Conservation (phyloP, 129 eudicot genomes). For the Lactuca saligna region DNA sequence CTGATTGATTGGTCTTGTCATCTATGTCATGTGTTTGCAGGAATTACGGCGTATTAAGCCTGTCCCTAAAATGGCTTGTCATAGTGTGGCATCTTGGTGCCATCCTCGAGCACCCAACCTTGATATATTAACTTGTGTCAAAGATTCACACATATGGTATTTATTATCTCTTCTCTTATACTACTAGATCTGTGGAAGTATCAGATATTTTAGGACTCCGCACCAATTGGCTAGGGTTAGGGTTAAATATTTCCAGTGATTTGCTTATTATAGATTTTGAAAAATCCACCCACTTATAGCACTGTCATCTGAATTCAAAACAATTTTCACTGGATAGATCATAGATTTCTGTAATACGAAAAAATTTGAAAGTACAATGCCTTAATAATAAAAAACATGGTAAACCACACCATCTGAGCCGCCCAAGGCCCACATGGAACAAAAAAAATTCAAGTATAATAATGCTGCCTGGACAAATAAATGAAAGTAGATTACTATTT, state of each 20-base stretch:
- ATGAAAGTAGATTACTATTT: neutral
- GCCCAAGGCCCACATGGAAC: too few relatives aligned
- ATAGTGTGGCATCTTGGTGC: constrained; percentile 99
- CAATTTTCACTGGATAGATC: neutral
- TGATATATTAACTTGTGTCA: constrained; percentile 95
- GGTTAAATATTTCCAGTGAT: too few relatives aligned
- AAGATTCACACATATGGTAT: constrained; percentile 97
- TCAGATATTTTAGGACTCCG: constrained; percentile 7
- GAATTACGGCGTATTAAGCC: constrained; percentile 95
- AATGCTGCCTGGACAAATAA: too few relatives aligned
- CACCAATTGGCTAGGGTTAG: constrained; percentile 1
- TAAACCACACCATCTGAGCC: too few relatives aligned
- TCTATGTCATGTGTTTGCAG: constrained; percentile 37
- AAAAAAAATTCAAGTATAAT: too few relatives aligned
- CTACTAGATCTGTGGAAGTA: constrained; percentile 10
- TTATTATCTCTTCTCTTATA: constrained; percentile 13
- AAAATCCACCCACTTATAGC: neutral
- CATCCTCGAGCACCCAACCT: constrained; percentile 99
- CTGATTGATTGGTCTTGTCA: neutral
- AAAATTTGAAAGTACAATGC: neutral
- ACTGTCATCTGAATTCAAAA: neutral
- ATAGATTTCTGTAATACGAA: too few relatives aligned
- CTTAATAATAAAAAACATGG: too few relatives aligned
- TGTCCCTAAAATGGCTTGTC: constrained; percentile 93
- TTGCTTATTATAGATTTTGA: too few relatives aligned